Conservation (phyloP, 225 moss, liverwort and hornwort genomes). For the Bryum argenteum region DNA sequence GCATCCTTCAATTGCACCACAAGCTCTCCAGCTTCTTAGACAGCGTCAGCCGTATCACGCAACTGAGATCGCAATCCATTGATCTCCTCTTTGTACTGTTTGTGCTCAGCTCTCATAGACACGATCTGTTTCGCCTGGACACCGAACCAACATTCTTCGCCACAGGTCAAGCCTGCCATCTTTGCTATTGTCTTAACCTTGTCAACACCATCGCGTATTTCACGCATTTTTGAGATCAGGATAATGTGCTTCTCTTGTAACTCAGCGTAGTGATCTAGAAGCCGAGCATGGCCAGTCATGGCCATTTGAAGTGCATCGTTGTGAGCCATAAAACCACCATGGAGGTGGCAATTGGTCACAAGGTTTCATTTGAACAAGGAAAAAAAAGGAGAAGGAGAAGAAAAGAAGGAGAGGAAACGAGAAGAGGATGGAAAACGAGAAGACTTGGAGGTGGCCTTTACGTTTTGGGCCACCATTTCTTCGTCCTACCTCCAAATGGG, state of each 20-base stretch:
- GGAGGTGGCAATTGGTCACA: too few relatives aligned
- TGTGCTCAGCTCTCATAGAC: conserved; percentile 58
- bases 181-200: conserved; percentile 71
- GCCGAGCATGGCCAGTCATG: conserved; percentile 82
- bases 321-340: too few relatives aligned
- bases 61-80: conserved; percentile 67
- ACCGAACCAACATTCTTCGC: conserved; percentile 77
- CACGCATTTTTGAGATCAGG: conserved; percentile 62
- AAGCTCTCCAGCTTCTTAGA: conserved; percentile 88
- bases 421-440: too few relatives aligned
- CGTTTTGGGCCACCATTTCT: too few relatives aligned
- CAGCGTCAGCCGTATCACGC: conserved; percentile 82
- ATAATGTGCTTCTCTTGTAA: conserved; percentile 82
- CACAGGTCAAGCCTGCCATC: conserved; percentile 60
- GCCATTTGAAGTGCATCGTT: conserved; percentile 94
- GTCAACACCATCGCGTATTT: conserved; percentile 60
- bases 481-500: too few relatives aligned
- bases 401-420: too few relatives aligned
- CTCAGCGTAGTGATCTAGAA: conserved; percentile 84
- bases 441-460: too few relatives aligned
- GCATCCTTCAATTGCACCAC: conserved; percentile 84
- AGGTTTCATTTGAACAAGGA: too few relatives aligned
- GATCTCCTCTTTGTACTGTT: conserved; percentile 63
- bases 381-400: too few relatives aligned
- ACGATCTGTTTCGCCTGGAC: conserved; percentile 66